phyloP scores from a whole-genome alignment of 2,329 filamentous ascomycete genomes.

The Chaetomium olivaceum region DNA sequence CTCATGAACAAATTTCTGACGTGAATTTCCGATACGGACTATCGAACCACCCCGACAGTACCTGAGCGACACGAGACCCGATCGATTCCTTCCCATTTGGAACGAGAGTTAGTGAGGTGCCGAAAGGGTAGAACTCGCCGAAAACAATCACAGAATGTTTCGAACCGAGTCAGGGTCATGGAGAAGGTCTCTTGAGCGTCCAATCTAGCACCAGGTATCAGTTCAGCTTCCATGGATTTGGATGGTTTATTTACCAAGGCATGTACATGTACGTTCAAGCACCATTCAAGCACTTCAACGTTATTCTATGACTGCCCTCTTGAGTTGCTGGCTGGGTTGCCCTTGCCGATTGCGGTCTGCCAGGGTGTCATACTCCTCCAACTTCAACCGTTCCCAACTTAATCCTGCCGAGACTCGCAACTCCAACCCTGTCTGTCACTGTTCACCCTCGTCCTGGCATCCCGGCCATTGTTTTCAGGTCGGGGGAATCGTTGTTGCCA shows the following conservation, averaged over 20 bases:
- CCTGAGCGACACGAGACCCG: slow-evolving; percentile 20
- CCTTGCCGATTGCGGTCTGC: slow-evolving; percentile 18
- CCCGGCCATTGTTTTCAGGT: neutral
- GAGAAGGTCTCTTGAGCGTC: neutral
- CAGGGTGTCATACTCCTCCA: slow-evolving; percentile 17
- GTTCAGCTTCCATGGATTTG: neutral
- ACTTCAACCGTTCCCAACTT: slow-evolving; percentile 2
- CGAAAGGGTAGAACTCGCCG: too few species aligned
- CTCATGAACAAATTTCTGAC: slow-evolving; percentile 18
- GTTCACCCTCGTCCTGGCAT: slow-evolving; percentile 7
- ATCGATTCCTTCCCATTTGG: slow-evolving; percentile 14
- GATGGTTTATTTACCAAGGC: neutral
- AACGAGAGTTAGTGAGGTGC: neutral
- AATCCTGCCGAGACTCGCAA: neutral
- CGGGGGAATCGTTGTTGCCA: neutral
- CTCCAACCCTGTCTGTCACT: neutral
- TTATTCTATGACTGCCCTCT: neutral
- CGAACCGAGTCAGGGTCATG: too few species aligned
- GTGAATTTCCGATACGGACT: slow-evolving; percentile 18
- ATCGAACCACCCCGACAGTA: slow-evolving; percentile 32
- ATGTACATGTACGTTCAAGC: too few species aligned
- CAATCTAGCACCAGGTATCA: neutral
- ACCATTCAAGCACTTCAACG: neutral
- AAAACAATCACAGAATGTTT: too few species aligned
- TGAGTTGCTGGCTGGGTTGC: neutral